These are phyloP conservation scores for Takakia lepidozioides DNA, from an alignment of 225 moss, liverwort and hornwort genomes.

Conservation along the genomic window DNA sequence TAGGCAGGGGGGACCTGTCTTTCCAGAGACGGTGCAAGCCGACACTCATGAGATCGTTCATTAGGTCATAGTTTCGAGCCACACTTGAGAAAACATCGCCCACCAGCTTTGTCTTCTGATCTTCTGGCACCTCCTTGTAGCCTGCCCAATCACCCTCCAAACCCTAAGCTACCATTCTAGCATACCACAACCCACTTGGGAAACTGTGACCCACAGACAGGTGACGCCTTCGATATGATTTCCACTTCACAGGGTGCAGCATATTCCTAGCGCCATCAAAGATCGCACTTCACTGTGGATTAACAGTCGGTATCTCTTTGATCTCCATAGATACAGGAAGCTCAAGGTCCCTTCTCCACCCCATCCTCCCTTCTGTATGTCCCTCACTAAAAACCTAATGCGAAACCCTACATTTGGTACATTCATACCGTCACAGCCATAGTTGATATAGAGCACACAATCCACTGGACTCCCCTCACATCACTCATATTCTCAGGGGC, in stretches of 20 bases:
- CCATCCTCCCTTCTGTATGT: no score
- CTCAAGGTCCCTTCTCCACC: no score
- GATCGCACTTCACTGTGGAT: no score
- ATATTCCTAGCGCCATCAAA: no score
- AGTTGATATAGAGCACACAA: not conserved
- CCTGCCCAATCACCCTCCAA: slow-evolving; percentile 28
- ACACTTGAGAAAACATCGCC: slow-evolving; percentile 90
- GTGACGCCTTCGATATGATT: no score
- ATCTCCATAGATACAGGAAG: no score
- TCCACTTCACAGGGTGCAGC: slow-evolving; percentile 8
- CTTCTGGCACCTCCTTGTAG: slow-evolving; percentile 71
- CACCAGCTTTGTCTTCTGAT: slow-evolving; percentile 82
- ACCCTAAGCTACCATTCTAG: no score
- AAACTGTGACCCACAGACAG: no score
- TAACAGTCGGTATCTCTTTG: no score
- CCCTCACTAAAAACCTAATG: no score
- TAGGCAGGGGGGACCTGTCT: slow-evolving; percentile 53
- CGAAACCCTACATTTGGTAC: not conserved
- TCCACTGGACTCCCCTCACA: not conserved
- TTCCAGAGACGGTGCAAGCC: slow-evolving; percentile 99
- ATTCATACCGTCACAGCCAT: not conserved
- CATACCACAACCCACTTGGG: no score
- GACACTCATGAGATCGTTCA: slow-evolving; percentile 96
- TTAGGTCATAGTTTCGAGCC: slow-evolving; percentile 88
- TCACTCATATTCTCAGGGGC: no score